Evolutionary conservation across 306 rosid genomes (phyloP), one percentile per base, ranked within the genome.

Genomic region (Vachellia collinsii): DNA sequence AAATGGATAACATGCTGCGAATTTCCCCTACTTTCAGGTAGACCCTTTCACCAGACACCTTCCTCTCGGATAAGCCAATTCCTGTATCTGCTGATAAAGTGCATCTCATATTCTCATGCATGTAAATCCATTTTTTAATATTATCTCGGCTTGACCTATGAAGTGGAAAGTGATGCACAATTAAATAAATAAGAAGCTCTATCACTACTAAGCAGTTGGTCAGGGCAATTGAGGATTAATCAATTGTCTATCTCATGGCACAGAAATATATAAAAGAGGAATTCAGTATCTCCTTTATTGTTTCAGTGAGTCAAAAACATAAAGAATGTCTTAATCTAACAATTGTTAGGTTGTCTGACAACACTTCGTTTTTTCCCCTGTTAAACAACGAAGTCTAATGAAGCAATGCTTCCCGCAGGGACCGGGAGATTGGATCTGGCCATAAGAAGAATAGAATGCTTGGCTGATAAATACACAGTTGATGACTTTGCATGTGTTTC

Each of bases 251-350:
- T 77, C 56, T 78, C 64, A 51, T 0, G 6, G 11, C 53, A 34
- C 41, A 53, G 56, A 59, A 34, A 56, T 70, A 69, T 20, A 36
- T 46, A 44, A 74, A 48, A 7, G 14, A 36, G 79, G 47, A 67
- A 75, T 76, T 38, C 43, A 59, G 76, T 66, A 73, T 70, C 75
- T 74, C 53, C 36, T 76, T 87, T 80, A 82, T 80, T 80, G 82
- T 65, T 62, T 82, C 67, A 29, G 43, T 58, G 63, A 81, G 79
- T 84, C 76, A 25, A 75, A 82, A 75, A 74, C 76, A 83, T 43
- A 89, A 92, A 83, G 81, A 92, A 88, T 88, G 87, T 77, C 85
- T 34, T 79, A 14, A 75, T 85, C 74, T 81, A 80, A 80, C 80
- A 80, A 66, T 63, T 83, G 88, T 85, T 77, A 77, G 72, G 59